These are phyloP conservation scores for Eudorina sp. DNA, from an alignment of 139 green algal species.

Conservation along the genomic window DNA sequence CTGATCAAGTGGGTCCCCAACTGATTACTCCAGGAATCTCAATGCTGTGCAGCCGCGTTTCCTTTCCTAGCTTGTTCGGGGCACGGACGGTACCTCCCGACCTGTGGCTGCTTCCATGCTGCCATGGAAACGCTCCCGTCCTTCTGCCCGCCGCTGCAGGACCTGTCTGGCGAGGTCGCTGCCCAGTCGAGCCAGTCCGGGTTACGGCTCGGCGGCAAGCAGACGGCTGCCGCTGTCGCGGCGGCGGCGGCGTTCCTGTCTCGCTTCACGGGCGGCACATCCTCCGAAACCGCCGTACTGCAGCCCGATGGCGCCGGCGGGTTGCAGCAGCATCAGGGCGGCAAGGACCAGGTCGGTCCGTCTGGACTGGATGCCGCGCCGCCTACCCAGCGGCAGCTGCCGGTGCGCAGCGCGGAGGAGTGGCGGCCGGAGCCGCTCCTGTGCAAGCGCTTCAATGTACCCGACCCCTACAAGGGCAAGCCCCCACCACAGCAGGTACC, in stretches of 20 bases:
- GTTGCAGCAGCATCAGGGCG: slow-evolving; percentile 28
- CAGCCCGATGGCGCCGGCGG: slow-evolving; percentile 50
- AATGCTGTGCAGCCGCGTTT: too few species aligned
- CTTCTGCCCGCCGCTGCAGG: slow-evolving; percentile 13
- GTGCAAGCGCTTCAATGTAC: slow-evolving; percentile 94
- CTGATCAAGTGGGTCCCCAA: too few species aligned
- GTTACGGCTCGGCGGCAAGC: slow-evolving; percentile 1
- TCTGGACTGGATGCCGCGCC: too few species aligned
- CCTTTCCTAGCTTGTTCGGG: too few species aligned
- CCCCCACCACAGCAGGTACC: slow-evolving; percentile 32
- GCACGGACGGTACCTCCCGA: too few species aligned
- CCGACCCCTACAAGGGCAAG: slow-evolving; percentile 83
- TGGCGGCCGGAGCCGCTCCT: slow-evolving; percentile 93
- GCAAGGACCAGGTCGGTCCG: too few species aligned
- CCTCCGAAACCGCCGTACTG: slow-evolving; percentile 53
- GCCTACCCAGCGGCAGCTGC: slow-evolving; percentile 47
- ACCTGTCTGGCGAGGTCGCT: not conserved
- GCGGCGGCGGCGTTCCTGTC: slow-evolving; percentile 50
- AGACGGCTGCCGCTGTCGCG: slow-evolving; percentile 33
- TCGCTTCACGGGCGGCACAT: slow-evolving; percentile 59
- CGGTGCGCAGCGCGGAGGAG: slow-evolving; percentile 72
- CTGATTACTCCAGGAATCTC: too few species aligned
- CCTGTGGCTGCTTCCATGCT: too few species aligned
- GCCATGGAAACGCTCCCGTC: too few species aligned
- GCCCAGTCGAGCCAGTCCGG: not conserved